Conservation (phyloP, 2,329 filamentous ascomycete species). For the Claviceps humidiphila region DNA sequence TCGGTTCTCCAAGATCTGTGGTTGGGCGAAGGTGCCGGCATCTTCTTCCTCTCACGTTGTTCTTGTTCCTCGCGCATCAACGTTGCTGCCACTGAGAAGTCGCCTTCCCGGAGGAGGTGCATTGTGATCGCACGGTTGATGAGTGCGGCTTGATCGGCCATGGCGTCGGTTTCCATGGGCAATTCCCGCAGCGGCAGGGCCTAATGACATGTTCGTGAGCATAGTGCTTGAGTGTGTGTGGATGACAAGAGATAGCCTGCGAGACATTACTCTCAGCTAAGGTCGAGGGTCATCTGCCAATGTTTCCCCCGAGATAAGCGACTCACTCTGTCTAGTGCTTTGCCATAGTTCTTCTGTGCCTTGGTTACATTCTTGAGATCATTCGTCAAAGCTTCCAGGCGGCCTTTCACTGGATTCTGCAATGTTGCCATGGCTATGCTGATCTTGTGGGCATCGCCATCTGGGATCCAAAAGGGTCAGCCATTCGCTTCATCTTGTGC, state of each 20-base stretch:
- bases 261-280: not conserved
- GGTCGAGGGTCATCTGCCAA: not conserved
- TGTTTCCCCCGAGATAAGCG: not conserved
- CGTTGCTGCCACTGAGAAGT: constrained; percentile 75
- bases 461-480: constrained; percentile 9
- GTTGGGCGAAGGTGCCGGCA: constrained; percentile 5
- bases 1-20: constrained; percentile 10
- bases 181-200: constrained; percentile 43
- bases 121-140: constrained; percentile 92
- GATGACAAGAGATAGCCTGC: not conserved
- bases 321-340: constrained; percentile 66
- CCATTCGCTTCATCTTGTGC: constrained; percentile 7
- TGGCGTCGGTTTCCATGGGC: constrained; percentile 66
- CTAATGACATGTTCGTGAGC: constrained; percentile 9
- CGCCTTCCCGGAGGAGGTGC: constrained; percentile 88
- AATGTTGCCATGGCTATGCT: constrained; percentile 68
- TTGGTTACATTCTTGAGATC: constrained; percentile 74
- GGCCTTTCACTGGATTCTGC: constrained; percentile 71
- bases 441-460: constrained; percentile 40
- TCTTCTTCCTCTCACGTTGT: constrained; percentile 13
- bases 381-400: constrained; percentile 67
- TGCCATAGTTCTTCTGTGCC: constrained; percentile 71
- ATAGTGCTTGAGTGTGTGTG: not conserved
- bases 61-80: constrained; percentile 62
- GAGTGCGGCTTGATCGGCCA: constrained; percentile 59